phyloP scores from a whole-genome alignment of 805 yeast genomes.

The Lipomyces yamadae region DNA sequence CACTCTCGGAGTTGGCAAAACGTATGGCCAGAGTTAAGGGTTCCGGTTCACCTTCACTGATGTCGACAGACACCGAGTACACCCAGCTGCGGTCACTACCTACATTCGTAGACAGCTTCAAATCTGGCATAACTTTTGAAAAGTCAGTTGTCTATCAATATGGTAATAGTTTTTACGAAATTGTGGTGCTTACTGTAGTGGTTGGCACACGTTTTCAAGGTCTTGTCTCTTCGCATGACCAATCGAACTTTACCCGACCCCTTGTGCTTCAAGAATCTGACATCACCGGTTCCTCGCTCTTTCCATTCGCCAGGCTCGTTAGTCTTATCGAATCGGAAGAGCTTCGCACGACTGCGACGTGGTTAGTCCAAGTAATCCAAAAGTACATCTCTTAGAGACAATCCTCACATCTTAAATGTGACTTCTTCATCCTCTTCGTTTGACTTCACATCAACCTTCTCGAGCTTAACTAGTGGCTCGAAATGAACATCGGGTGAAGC shows the following conservation, averaged over 20 bases:
- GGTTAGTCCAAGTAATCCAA: background rate
- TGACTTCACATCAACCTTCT: constrained; percentile 94
- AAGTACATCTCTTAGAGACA: background rate
- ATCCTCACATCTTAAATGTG: constrained; percentile 65
- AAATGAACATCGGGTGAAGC: constrained; percentile 88
- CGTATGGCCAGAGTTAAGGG: constrained; percentile 96
- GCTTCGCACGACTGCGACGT: constrained; percentile 73
- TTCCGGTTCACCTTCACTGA: constrained; percentile 94
- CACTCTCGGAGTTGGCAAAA: constrained; percentile 58
- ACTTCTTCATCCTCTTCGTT: constrained; percentile 90
- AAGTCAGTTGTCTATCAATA: background rate
- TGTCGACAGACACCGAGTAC: constrained; percentile 89
- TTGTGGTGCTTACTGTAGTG: constrained; percentile 63
- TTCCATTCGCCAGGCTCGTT: constrained; percentile 90
- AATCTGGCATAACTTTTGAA: constrained; percentile 37
- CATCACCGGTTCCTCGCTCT: constrained; percentile 99
- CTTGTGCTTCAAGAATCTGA: constrained; percentile 91
- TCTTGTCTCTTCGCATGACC: constrained; percentile 98
- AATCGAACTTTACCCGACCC: constrained; percentile 80
- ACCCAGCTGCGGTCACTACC: constrained; percentile 99
- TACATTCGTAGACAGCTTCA: constrained; percentile 78
- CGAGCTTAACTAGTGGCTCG: constrained; percentile 93
- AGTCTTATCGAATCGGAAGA: constrained; percentile 72
- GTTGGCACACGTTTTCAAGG: constrained; percentile 97
- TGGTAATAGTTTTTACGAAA: background rate